Percentiles rank a stretch among this genome's conserved stretches.
These are phyloP conservation scores for Escallonia rubra DNA, from an alignment of 129 eudicot species.

Conservation along the genomic window DNA sequence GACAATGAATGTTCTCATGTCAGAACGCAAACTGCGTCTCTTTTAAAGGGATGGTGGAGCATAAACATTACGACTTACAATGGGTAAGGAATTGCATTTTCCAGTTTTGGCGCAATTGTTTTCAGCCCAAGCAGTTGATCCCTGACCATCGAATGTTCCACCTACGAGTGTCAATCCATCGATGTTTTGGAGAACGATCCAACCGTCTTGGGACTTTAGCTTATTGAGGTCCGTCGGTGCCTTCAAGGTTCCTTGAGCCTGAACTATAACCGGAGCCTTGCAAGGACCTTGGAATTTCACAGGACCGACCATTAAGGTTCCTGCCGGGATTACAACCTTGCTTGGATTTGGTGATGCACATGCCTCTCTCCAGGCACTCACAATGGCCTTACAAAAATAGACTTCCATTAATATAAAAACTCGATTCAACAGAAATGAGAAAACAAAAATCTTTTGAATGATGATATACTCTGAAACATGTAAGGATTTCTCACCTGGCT, in stretches of 20 bases:
- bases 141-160: slow-evolving; percentile 56
- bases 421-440: no score
- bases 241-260: slow-evolving; percentile 26
- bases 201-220: slow-evolving; percentile 20
- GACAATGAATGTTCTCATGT: no score
- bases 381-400: slow-evolving; percentile 21
- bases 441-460: no score
- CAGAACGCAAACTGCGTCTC: no score
- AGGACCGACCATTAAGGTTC: slow-evolving; percentile 20
- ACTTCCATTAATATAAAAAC: no score
- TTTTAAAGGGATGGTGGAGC: neutral
- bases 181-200: slow-evolving; percentile 33
- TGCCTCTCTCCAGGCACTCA: slow-evolving; percentile 46
- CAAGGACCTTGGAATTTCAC: slow-evolving; percentile 35
- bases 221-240: slow-evolving; percentile 28
- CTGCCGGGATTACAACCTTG: slow-evolving; percentile 31
- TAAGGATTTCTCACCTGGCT: neutral
- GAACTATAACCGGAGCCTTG: slow-evolving; percentile 31
- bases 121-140: slow-evolving; percentile 39
- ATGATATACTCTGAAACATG: no score
- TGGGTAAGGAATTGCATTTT: slow-evolving; percentile 7
- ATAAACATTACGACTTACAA: neutral
- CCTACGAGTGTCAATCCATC: slow-evolving; percentile 30
- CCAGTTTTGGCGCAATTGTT: slow-evolving; percentile 17
- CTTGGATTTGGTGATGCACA: slow-evolving; percentile 29